Evolutionary conservation across 2,329 filamentous ascomycete species (phyloP).

Genomic region (Ceratocystis eucalypticola): DNA sequence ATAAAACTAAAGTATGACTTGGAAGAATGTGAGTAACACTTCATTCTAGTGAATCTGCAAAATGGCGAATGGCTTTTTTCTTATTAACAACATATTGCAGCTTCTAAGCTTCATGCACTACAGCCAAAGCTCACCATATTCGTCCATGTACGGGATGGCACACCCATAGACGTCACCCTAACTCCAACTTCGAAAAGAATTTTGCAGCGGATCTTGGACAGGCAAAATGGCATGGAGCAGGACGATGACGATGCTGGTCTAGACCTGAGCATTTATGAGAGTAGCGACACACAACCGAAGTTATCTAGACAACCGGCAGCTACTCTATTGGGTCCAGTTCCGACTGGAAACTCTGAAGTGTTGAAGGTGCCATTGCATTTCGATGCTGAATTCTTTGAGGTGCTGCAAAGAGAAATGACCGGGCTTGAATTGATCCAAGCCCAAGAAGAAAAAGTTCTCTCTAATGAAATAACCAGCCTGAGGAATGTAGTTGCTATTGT

Average conservation of each 20-base stretch:
- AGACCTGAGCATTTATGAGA: neutral
- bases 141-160: slow-evolving; percentile 51
- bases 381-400: slow-evolving; percentile 66
- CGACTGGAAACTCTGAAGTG: slow-evolving; percentile 9
- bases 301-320: neutral
- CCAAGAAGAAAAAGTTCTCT: slow-evolving; percentile 51
- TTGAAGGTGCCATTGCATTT: slow-evolving; percentile 66
- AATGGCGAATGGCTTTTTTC: neutral
- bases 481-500: slow-evolving; percentile 51
- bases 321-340: neutral
- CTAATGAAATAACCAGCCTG: slow-evolving; percentile 47
- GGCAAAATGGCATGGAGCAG: slow-evolving; percentile 4
- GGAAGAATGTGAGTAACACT: slow-evolving; percentile 29
- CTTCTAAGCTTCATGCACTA: slow-evolving; percentile 35
- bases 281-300: neutral
- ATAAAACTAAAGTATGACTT: slow-evolving; percentile 42
- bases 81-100: slow-evolving; percentile 21
- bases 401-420: slow-evolving; percentile 57
- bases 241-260: neutral
- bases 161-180: slow-evolving; percentile 54
- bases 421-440: slow-evolving; percentile 55
- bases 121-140: slow-evolving; percentile 58
- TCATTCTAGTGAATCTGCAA: no score
- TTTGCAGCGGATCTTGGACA: slow-evolving; percentile 40
- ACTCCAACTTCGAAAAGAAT: slow-evolving; percentile 51